A percentile compares a stretch with the other conserved stretches of the same genome.
phyloP scores from a whole-genome alignment of 2,329 filamentous ascomycete species.

The Neoscytalidium dimidiatum region DNA sequence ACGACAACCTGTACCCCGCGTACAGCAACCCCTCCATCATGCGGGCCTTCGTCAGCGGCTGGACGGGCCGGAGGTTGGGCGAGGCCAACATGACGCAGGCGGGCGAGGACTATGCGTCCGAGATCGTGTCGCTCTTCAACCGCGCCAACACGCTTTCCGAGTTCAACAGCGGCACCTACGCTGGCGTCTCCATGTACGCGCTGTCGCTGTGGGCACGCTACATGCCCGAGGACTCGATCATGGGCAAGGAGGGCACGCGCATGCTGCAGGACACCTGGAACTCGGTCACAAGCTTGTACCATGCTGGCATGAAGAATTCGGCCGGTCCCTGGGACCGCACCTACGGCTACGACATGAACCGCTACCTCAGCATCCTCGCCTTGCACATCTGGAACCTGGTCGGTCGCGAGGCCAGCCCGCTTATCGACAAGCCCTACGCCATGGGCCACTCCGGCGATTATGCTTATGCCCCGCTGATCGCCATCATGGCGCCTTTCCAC shows the following conservation, averaged over 20 bases:
- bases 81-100: slow-evolving; percentile 61
- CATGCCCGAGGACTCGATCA: slow-evolving; percentile 54
- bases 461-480: slow-evolving; percentile 58
- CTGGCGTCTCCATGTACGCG: slow-evolving; percentile 62
- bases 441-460: slow-evolving; percentile 64
- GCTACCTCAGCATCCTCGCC: slow-evolving; percentile 60
- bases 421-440: slow-evolving; percentile 43
- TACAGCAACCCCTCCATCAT: slow-evolving; percentile 65
- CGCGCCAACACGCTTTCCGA: slow-evolving; percentile 60
- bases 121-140: slow-evolving; percentile 60
- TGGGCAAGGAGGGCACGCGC: slow-evolving; percentile 52
- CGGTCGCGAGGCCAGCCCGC: slow-evolving; percentile 32
- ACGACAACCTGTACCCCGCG: slow-evolving; percentile 63
- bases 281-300: slow-evolving; percentile 55
- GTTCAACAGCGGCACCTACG: slow-evolving; percentile 65
- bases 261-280: slow-evolving; percentile 60
- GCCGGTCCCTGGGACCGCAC: slow-evolving; percentile 66
- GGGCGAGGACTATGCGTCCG: slow-evolving; percentile 58
- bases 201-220: slow-evolving; percentile 64
- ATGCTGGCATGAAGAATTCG: slow-evolving; percentile 61
- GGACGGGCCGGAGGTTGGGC: slow-evolving; percentile 56
- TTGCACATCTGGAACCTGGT: slow-evolving; percentile 61
- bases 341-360: slow-evolving; percentile 66
- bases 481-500: slow-evolving; percentile 56
- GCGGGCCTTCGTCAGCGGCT: slow-evolving; percentile 62